phyloP scores from a whole-genome alignment of 441 rosid genomes.

The Kokia cookei region DNA sequence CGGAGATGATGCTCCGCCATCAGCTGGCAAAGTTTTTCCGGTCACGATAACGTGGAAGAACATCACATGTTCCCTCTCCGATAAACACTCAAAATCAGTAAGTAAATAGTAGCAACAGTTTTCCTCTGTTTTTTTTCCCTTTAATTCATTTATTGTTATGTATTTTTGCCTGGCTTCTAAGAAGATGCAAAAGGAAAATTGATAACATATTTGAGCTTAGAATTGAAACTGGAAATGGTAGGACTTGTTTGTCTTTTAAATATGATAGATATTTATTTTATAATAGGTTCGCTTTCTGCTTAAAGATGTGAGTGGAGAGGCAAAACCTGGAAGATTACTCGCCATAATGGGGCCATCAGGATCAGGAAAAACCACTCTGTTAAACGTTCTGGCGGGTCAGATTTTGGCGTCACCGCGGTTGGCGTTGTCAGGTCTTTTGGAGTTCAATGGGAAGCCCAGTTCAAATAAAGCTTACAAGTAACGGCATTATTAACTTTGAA shows the following conservation, averaged over 20 bases:
- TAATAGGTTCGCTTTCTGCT: slow-evolving; percentile 75
- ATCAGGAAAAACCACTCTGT: slow-evolving; percentile 91
- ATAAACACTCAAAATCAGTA: slow-evolving; percentile 68
- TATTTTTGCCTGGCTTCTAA: slow-evolving; percentile 13
- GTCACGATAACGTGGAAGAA: slow-evolving; percentile 77
- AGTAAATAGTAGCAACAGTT: slow-evolving; percentile 13
- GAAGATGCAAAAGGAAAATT: neutral
- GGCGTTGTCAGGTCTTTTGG: slow-evolving; percentile 82
- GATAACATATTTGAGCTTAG: neutral
- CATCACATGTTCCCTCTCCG: slow-evolving; percentile 79
- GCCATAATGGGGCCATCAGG: slow-evolving; percentile 98
- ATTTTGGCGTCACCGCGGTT: slow-evolving; percentile 54
- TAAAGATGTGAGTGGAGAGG: slow-evolving; percentile 78
- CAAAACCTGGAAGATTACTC: slow-evolving; percentile 84
- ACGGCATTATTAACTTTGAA: neutral
- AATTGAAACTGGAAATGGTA: neutral
- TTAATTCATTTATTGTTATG: neutral
- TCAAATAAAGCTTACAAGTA: slow-evolving; percentile 73
- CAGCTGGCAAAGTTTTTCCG: slow-evolving; percentile 46
- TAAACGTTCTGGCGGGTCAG: slow-evolving; percentile 88
- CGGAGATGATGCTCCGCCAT: slow-evolving; percentile 33
- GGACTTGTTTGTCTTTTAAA: neutral
- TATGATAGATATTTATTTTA: neutral
- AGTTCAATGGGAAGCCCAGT: slow-evolving; percentile 66
- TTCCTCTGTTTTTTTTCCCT: neutral